These are phyloP conservation scores for Nymphaea colorata DNA, from an alignment of 164 flowering plant genomes.

Conservation along the genomic window DNA sequence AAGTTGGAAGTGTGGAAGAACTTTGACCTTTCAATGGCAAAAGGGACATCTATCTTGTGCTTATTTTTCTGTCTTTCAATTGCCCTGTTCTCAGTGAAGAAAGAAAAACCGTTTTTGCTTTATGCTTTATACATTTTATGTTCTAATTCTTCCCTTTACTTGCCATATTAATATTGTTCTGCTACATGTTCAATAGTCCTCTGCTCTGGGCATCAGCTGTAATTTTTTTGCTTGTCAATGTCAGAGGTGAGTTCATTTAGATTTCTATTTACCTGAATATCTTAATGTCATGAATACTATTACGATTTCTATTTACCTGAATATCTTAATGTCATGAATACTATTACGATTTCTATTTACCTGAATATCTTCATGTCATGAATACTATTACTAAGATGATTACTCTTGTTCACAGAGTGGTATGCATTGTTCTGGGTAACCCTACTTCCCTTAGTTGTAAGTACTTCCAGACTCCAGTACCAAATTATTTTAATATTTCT, in stretches of 20 bases:
- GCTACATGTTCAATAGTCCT: conserved; percentile 35
- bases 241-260: conserved; percentile 27
- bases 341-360: no score
- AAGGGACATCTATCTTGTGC: not conserved
- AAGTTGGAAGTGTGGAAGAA: no score
- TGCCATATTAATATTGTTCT: not conserved
- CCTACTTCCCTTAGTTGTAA: conserved; percentile 65
- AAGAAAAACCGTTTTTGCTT: not conserved
- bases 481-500: not conserved
- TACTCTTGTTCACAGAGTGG: conserved; percentile 50
- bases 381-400: not conserved
- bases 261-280: not conserved
- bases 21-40: not conserved
- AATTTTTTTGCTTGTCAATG: conserved; percentile 43
- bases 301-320: no score
- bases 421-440: conserved; percentile 55
- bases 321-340: no score
- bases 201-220: conserved; percentile 55
- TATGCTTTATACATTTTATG: conserved; percentile 2
- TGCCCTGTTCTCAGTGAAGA: not conserved
- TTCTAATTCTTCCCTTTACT: conserved; percentile 5
- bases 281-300: not conserved
- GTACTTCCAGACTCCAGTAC: conserved; percentile 4
- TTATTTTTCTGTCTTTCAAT: not conserved
- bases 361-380: no score